Percentiles rank a stretch among this genome's conserved stretches.
Evolutionary conservation across 257 asterid species (phyloP).

Genomic region (Ilex aquifolium): DNA sequence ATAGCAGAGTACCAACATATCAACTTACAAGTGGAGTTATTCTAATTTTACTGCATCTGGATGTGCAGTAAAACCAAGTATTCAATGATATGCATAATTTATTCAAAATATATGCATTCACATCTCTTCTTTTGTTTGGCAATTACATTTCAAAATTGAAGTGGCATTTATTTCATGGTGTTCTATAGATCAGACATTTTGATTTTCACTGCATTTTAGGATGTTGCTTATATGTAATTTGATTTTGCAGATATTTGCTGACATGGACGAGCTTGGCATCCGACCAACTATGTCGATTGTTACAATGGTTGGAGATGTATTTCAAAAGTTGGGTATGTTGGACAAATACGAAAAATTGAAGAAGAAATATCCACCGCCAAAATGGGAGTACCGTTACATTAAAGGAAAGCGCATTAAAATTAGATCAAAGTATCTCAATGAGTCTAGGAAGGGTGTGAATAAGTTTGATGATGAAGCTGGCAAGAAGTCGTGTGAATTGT

Average conservation of each 20-base stretch:
- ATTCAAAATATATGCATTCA: no score
- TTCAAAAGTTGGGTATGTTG: slow-evolving; percentile 66
- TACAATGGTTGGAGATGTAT: slow-evolving; percentile 67
- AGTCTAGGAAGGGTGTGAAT: no score
- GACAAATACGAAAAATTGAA: slow-evolving; percentile 61
- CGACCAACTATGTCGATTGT: slow-evolving; percentile 58
- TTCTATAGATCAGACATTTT: no score
- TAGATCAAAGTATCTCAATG: slow-evolving; percentile 27
- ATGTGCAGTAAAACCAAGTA: no score
- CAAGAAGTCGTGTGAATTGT: slow-evolving; percentile 9
- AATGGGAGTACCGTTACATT: slow-evolving; percentile 70
- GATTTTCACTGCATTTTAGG: no score
- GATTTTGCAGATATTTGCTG: slow-evolving; percentile 67
- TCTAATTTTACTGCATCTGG: no score
- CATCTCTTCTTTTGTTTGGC: no score
- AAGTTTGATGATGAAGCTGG: slow-evolving; percentile 16
- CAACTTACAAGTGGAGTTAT: no score
- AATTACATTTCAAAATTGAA: no score
- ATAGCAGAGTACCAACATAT: no score
- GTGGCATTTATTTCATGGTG: no score
- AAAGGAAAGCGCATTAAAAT: slow-evolving; percentile 79
- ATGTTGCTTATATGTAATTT: not conserved
- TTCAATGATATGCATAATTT: no score
- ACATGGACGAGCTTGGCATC: slow-evolving; percentile 92
- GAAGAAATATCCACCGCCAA: slow-evolving; percentile 78